A percentile compares a stretch with the other conserved stretches of the same genome.
Conservation (phyloP, 2,329 filamentous ascomycete genomes). For the Fonsecaea pedrosoi region DNA sequence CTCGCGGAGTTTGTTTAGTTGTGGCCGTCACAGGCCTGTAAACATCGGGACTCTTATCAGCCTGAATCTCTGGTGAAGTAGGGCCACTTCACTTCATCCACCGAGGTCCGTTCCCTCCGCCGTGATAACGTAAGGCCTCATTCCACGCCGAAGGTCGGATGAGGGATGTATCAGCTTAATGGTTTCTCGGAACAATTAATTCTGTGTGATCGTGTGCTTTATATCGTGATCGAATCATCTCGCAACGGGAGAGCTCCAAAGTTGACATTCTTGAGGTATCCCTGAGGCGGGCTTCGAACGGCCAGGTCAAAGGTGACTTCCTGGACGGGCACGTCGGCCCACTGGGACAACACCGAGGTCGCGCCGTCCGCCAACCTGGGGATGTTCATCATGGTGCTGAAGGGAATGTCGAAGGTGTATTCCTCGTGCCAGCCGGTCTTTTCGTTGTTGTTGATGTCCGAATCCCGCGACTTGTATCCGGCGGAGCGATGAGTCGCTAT, state of each 20-base stretch:
- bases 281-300: background rate
- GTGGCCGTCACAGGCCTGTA: too few relatives aligned
- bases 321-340: background rate
- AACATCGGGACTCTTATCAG: too few relatives aligned
- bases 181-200: too few relatives aligned
- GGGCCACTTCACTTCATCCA: too few relatives aligned
- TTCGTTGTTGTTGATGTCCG: slow-evolving; percentile 9
- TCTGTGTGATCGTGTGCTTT: background rate
- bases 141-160: too few relatives aligned
- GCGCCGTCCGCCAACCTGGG: slow-evolving; percentile 2
- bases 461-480: slow-evolving; percentile 10
- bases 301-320: background rate
- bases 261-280: background rate
- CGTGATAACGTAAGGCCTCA: too few relatives aligned
- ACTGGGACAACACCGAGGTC: slow-evolving; percentile 9
- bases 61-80: too few relatives aligned
- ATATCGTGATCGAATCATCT: background rate
- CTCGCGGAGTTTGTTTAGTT: too few relatives aligned
- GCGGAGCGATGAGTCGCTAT: slow-evolving; percentile 13
- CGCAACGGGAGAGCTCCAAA: background rate
- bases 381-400: slow-evolving; percentile 13
- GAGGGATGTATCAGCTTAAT: background rate
- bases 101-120: too few relatives aligned
- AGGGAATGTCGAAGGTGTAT: slow-evolving; percentile 23
- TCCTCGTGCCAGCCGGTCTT: slow-evolving; percentile 13